A percentile compares a stretch with the other conserved stretches of the same genome.
Conservation (phyloP, 2,329 filamentous ascomycete species). For the Bipolaris gigantea region DNA sequence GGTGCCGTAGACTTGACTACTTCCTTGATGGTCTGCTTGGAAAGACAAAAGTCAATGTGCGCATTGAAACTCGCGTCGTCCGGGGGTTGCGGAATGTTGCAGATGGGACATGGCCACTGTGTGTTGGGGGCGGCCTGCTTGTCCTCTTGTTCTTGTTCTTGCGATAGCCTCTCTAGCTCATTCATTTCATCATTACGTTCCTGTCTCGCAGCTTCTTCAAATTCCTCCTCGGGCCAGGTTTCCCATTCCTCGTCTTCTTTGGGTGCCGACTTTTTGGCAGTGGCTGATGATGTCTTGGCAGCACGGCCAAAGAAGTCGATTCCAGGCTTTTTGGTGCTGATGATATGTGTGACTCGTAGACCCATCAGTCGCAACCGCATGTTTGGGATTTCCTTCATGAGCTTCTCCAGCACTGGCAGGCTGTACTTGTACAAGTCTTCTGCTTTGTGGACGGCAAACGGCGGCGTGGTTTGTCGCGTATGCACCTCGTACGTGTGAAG, state of each 20-base stretch:
- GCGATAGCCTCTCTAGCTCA: conserved; percentile 63
- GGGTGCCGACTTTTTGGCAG: conserved; percentile 13
- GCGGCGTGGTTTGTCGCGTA: conserved; percentile 76
- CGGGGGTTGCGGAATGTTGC: conserved; percentile 71
- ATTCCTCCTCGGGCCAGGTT: conserved; percentile 67
- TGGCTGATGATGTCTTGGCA: conserved; percentile 17
- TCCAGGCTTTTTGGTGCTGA: conserved; percentile 80
- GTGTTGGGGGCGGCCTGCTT: conserved; percentile 21
- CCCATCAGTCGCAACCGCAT: conserved; percentile 87
- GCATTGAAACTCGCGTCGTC: conserved; percentile 81
- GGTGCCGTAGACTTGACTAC: conserved; percentile 61
- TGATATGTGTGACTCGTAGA: conserved; percentile 80
- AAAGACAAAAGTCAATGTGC: conserved; percentile 91
- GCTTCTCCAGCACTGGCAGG: conserved; percentile 78
- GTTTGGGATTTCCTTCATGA: conserved; percentile 79
- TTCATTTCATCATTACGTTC: conserved; percentile 64
- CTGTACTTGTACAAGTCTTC: conserved; percentile 83
- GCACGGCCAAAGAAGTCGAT: conserved; percentile 75
- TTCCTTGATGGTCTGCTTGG: conserved; percentile 81
- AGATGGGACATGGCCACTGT: conserved; percentile 87
- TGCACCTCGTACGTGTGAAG: conserved; percentile 91
- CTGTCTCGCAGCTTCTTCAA: conserved; percentile 63
- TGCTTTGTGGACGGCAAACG: conserved; percentile 70
- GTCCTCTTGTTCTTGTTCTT: conserved; percentile 51
- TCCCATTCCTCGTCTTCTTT: conserved; percentile 59